Evolutionary conservation across 2,329 filamentous ascomycete genomes (phyloP).

Genomic region (Ophiosphaerella herpotricha): DNA sequence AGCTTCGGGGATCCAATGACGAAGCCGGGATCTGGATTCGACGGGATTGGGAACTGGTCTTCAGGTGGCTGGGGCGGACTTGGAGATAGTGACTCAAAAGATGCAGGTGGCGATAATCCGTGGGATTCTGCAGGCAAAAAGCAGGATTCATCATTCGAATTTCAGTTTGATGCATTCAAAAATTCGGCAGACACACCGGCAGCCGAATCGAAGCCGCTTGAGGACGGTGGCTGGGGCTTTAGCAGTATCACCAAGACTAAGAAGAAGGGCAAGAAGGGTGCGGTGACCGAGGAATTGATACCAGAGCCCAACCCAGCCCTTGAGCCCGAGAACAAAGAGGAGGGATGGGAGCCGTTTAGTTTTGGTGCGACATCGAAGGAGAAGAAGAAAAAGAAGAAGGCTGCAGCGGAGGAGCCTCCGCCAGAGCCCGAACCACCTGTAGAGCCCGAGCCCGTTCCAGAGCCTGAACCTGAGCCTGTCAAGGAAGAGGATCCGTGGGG

Average conservation of each 20-base stretch:
- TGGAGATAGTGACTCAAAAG: slow-evolving; percentile 32
- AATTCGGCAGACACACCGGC: slow-evolving; percentile 11
- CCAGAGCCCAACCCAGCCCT: slow-evolving; percentile 26
- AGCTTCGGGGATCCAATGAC: slow-evolving; percentile 46
- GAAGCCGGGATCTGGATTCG: slow-evolving; percentile 30
- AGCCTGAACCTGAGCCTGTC: slow-evolving; percentile 4
- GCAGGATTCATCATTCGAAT: slow-evolving; percentile 43
- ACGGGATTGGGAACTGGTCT: slow-evolving; percentile 27
- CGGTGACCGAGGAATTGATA: slow-evolving; percentile 35
- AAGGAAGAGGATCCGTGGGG: slow-evolving; percentile 40
- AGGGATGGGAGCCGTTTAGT: slow-evolving; percentile 30
- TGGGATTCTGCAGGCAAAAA: slow-evolving; percentile 42
- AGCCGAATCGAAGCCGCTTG: slow-evolving; percentile 28
- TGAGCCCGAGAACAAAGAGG: slow-evolving; percentile 31
- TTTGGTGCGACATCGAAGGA: slow-evolving; percentile 35
- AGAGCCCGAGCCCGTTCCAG: slow-evolving; percentile 7
- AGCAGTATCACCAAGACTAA: slow-evolving; percentile 50
- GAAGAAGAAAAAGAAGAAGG: slow-evolving; percentile 46
- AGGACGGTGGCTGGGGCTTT: slow-evolving; percentile 41
- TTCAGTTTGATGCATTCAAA: slow-evolving; percentile 43
- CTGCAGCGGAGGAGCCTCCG: slow-evolving; percentile 26
- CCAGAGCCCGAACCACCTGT: neutral
- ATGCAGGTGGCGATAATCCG: slow-evolving; percentile 38
- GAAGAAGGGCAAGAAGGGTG: slow-evolving; percentile 44
- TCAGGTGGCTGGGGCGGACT: slow-evolving; percentile 32